phyloP scores from a whole-genome alignment of 305 asterid species.

The Rubia balearica region DNA sequence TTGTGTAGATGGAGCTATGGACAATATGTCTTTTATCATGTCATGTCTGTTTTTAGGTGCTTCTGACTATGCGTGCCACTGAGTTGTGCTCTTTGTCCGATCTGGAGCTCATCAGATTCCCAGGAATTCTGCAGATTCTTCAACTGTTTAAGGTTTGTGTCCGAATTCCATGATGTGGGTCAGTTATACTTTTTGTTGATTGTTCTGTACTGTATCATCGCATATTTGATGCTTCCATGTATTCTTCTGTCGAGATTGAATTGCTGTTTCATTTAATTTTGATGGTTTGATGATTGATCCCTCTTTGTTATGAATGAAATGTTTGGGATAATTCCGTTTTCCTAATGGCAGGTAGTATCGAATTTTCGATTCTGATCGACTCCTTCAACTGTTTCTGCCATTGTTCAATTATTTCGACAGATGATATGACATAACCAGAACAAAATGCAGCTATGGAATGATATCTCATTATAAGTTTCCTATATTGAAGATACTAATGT shows the following conservation, averaged over 20 bases:
- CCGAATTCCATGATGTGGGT: slow-evolving; percentile 14
- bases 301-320: background rate
- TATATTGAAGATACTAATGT: background rate
- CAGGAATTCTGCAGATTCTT: slow-evolving; percentile 50
- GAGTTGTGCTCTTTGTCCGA: slow-evolving; percentile 49
- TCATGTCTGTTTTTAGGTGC: slow-evolving; percentile 26
- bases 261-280: background rate
- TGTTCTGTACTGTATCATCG: slow-evolving; percentile 1
- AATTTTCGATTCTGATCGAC: background rate
- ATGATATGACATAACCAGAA: background rate
- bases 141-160: slow-evolving; percentile 43
- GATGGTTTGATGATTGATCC: slow-evolving; percentile 1
- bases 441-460: slow-evolving; percentile 1
- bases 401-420: background rate
- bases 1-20: slow-evolving; percentile 33
- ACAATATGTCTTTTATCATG: slow-evolving; percentile 24
- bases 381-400: background rate
- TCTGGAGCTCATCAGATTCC: slow-evolving; percentile 54
- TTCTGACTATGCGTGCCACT: slow-evolving; percentile 40
- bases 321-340: background rate
- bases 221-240: background rate
- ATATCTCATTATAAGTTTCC: background rate
- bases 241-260: background rate
- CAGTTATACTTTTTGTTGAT: slow-evolving; percentile 3
- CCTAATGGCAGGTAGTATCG: too few relatives aligned